phyloP scores from a whole-genome alignment of 371 early-diverging fungal genomes.

The Funneliformis caledonium region DNA sequence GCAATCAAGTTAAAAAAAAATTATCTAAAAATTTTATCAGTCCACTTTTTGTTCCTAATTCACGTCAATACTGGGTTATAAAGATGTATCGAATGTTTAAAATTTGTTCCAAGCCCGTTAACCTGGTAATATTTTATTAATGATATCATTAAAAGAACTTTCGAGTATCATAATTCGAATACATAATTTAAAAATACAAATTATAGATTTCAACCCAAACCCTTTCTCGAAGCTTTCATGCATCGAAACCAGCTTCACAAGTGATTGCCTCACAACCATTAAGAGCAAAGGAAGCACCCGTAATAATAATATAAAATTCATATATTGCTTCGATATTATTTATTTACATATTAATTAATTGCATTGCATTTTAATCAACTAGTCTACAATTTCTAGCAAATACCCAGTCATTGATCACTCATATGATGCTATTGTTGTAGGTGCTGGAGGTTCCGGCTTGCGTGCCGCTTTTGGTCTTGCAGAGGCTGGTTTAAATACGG shows the following conservation, averaged over 20 bases:
- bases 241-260: constrained; percentile 68
- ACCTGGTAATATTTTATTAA: background rate
- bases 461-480: constrained; percentile 98
- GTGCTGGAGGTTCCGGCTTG: constrained; percentile 98
- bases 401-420: constrained; percentile 97
- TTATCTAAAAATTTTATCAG: no score
- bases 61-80: background rate
- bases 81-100: constrained; percentile 10
- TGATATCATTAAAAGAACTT: no score
- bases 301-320: constrained; percentile 43
- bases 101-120: background rate
- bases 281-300: constrained; percentile 71
- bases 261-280: constrained; percentile 75
- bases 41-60: no score
- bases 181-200: background rate
- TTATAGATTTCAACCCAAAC: constrained; percentile 23
- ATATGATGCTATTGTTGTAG: constrained; percentile 97
- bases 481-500: constrained; percentile 96
- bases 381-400: constrained; percentile 45
- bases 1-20: no score
- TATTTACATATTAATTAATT: background rate
- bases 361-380: background rate
- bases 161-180: background rate
- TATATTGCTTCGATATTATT: background rate
- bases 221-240: constrained; percentile 60